Percentiles rank a stretch among this genome's conserved stretches.
Evolutionary conservation across 2,329 filamentous ascomycete species (phyloP).

Genomic region (Aspergillus sp.): DNA sequence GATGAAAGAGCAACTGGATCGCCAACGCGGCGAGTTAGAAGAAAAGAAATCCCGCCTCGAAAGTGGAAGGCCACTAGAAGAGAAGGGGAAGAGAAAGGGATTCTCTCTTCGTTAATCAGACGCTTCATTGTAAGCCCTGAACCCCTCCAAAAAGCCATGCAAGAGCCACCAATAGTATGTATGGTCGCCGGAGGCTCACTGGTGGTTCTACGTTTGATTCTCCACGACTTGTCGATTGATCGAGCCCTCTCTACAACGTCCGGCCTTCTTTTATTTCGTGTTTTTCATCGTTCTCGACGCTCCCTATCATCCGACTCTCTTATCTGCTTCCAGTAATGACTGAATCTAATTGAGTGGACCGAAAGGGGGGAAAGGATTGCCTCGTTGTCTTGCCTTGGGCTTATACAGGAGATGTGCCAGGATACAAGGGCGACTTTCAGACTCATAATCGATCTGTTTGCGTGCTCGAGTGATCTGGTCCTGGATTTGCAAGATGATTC

Average conservation of each 20-base stretch:
- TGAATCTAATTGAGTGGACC: conserved; percentile 28
- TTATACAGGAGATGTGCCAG: conserved; percentile 27
- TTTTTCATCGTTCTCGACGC: conserved; percentile 31
- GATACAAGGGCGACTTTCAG: conserved; percentile 19
- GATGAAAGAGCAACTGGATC: conserved; percentile 99
- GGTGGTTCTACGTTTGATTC: conserved; percentile 24
- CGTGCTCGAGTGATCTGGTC: conserved; percentile 21
- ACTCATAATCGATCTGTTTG: conserved; percentile 13
- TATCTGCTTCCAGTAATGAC: conserved; percentile 35
- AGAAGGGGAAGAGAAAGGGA: conserved; percentile 98
- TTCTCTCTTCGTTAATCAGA: conserved; percentile 87
- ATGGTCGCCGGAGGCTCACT: conserved; percentile 21
- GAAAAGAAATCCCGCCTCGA: conserved; percentile 98
- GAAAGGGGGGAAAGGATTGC: conserved; percentile 23
- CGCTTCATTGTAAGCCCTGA: conserved; percentile 13
- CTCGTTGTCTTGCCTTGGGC: conserved; percentile 19
- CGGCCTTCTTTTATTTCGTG: conserved; percentile 26
- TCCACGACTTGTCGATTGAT: conserved; percentile 28
- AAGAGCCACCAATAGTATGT: conserved; percentile 21
- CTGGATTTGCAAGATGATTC: conserved; percentile 26
- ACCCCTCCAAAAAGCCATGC: conserved; percentile 13
- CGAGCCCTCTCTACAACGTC: conserved; percentile 26
- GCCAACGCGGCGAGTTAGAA: conserved; percentile 90
- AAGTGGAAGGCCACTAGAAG: conserved; percentile 91
- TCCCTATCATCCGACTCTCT: conserved; percentile 30